Evolutionary conservation across 176 grass and related monocot genomes (phyloP).

Genomic region (Chloris gayana): DNA sequence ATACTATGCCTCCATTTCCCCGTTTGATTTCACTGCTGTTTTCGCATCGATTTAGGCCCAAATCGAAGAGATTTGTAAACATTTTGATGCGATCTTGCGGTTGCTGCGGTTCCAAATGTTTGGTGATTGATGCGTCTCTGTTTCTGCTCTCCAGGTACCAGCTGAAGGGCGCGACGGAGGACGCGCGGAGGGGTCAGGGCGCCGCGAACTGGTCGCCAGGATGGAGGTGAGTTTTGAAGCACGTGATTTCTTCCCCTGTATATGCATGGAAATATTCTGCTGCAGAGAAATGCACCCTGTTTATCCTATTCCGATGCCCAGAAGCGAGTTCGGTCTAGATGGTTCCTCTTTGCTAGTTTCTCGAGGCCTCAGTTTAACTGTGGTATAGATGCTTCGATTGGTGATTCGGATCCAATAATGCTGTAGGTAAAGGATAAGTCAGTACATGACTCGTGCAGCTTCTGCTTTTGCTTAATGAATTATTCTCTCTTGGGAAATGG

Average conservation of each 20-base stretch:
- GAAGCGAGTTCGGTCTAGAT: conserved; percentile 14
- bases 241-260: conserved; percentile 37
- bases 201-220: conserved; percentile 16
- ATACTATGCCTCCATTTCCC: background rate
- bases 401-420: conserved; percentile 41
- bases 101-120: background rate
- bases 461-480: conserved; percentile 19
- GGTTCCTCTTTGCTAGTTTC: conserved; percentile 13
- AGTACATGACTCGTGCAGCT: background rate
- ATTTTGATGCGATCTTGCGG: background rate
- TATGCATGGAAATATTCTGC: conserved; percentile 46
- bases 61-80: conserved; percentile 18
- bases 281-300: background rate
- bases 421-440: conserved; percentile 22
- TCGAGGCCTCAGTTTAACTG: conserved; percentile 10
- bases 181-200: background rate
- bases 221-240: conserved; percentile 51
- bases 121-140: conserved; percentile 17
- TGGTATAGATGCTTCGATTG: conserved; percentile 30
- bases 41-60: background rate
- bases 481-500: conserved; percentile 28
- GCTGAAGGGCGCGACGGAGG: background rate
- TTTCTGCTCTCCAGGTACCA: conserved; percentile 33
- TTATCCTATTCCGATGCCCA: conserved; percentile 12
- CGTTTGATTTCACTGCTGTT: background rate